A percentile compares a stretch with the other conserved stretches of the same genome.
phyloP scores from a whole-genome alignment of 2,329 filamentous ascomycete species.

The Fusarium sp. region DNA sequence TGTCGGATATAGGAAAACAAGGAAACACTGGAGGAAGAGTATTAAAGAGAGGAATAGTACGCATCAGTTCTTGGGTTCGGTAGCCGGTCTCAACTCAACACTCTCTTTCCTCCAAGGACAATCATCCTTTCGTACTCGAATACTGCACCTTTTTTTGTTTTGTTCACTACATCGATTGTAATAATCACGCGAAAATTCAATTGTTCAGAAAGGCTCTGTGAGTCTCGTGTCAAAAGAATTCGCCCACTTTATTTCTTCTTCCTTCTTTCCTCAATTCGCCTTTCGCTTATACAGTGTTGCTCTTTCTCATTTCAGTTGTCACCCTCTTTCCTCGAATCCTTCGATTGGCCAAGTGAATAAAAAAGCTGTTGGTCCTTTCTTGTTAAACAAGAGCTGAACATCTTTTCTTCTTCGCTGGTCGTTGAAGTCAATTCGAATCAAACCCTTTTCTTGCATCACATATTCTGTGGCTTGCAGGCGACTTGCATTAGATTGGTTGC shows the following conservation, averaged over 20 bases:
- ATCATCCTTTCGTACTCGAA: neutral
- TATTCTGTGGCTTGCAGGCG: slow-evolving; percentile 28
- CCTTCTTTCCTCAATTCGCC: slow-evolving; percentile 9
- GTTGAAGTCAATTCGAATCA: slow-evolving; percentile 22
- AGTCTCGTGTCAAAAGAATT: slow-evolving; percentile 28
- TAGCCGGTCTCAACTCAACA: slow-evolving; percentile 36
- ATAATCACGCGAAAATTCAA: slow-evolving; percentile 11
- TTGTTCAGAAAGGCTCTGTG: slow-evolving; percentile 27
- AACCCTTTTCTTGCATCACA: slow-evolving; percentile 32
- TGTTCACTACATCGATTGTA: slow-evolving; percentile 30
- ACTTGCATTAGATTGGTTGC: slow-evolving; percentile 21
- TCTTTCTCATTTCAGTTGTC: slow-evolving; percentile 4
- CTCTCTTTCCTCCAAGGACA: slow-evolving; percentile 25
- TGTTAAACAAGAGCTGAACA: neutral
- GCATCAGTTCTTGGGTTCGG: slow-evolving; percentile 15
- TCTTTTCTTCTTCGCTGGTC: slow-evolving; percentile 33
- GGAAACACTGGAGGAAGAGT: slow-evolving; percentile 16
- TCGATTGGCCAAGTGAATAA: slow-evolving; percentile 13
- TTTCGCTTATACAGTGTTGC: slow-evolving; percentile 33
- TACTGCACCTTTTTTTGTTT: neutral
- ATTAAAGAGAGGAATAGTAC: slow-evolving; percentile 31
- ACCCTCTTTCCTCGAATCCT: neutral
- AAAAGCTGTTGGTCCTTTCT: neutral
- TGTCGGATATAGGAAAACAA: neutral
- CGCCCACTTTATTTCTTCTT: slow-evolving; percentile 19